A percentile compares a stretch with the other conserved stretches of the same genome.
These are phyloP conservation scores for Aspergillus bridgeri DNA, from an alignment of 495 filamentous ascomycete genomes.

Conservation along the genomic window DNA sequence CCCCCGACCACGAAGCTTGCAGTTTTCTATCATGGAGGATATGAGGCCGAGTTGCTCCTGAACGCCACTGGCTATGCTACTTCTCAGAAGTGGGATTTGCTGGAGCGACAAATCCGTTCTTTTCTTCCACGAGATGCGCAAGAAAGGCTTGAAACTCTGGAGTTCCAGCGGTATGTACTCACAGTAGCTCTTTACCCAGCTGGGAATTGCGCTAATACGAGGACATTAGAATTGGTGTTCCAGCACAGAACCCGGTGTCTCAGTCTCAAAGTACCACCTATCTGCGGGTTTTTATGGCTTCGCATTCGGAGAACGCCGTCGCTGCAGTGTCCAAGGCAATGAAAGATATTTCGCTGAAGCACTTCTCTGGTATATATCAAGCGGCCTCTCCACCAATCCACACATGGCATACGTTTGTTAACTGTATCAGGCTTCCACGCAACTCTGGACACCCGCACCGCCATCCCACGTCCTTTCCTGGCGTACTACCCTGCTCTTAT, in stretches of 20 bases:
- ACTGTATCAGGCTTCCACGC: not conserved
- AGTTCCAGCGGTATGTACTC: constrained; percentile 25
- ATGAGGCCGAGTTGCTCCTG: constrained; percentile 19
- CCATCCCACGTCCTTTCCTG: not conserved
- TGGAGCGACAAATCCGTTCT: constrained; percentile 37
- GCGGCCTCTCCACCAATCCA: too few relatives aligned
- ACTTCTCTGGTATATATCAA: constrained; percentile 36
- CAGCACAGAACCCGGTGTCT: constrained; percentile 18
- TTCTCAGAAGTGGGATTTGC: constrained; percentile 37
- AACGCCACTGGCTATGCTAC: constrained; percentile 42
- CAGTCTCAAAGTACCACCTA: constrained; percentile 30
- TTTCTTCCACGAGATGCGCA: constrained; percentile 15
- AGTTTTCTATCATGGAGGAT: not conserved
- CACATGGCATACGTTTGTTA: too few relatives aligned
- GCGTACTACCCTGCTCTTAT: not conserved
- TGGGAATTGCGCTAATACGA: not conserved
- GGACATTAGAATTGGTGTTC: constrained; percentile 21
- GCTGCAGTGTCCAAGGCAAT: constrained; percentile 18
- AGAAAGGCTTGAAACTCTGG: constrained; percentile 24
- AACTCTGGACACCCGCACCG: not conserved
- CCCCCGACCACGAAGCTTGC: not conserved
- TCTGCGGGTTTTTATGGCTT: constrained; percentile 28
- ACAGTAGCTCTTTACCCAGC: not conserved
- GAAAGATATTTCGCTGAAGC: constrained; percentile 25
- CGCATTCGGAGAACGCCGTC: constrained; percentile 8